Evolutionary conservation across 345 rosid genomes (phyloP).

Genomic region (Moricandia moricandioides): DNA sequence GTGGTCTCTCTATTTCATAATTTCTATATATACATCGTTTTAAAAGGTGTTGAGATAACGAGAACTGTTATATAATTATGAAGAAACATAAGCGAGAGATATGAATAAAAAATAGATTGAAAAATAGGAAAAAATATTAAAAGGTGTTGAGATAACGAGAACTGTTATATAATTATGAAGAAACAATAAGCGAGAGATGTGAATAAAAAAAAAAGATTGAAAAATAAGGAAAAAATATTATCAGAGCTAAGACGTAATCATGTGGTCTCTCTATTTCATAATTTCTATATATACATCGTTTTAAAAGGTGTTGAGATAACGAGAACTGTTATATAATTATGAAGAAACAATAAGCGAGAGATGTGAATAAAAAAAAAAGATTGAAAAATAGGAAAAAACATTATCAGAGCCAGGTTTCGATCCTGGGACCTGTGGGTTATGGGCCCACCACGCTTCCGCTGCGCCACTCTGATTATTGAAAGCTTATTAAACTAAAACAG

Average conservation of each 20-base stretch:
- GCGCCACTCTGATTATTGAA: constrained; percentile 61
- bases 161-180: neutral
- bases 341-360: neutral
- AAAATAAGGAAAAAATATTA: neutral
- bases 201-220: neutral
- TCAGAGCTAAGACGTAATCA: constrained; percentile 32
- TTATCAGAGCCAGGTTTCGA: constrained; percentile 68
- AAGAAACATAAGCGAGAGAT: neutral
- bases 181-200: neutral
- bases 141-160: neutral
- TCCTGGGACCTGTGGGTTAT: constrained; percentile 84
- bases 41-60: neutral
- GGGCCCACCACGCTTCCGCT: constrained; percentile 90
- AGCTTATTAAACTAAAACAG: neutral
- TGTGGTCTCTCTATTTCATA: neutral
- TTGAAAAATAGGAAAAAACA: neutral
- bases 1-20: neutral
- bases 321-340: neutral
- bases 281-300: neutral
- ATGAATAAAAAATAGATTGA: neutral
- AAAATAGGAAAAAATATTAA: too few relatives aligned
- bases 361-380: neutral
- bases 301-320: neutral
- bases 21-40: neutral
- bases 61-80: neutral